Percentiles rank a stretch among this genome's conserved stretches.
Conservation (phyloP, 352 stramenopile species). For the Globisporangium takayamanum region DNA sequence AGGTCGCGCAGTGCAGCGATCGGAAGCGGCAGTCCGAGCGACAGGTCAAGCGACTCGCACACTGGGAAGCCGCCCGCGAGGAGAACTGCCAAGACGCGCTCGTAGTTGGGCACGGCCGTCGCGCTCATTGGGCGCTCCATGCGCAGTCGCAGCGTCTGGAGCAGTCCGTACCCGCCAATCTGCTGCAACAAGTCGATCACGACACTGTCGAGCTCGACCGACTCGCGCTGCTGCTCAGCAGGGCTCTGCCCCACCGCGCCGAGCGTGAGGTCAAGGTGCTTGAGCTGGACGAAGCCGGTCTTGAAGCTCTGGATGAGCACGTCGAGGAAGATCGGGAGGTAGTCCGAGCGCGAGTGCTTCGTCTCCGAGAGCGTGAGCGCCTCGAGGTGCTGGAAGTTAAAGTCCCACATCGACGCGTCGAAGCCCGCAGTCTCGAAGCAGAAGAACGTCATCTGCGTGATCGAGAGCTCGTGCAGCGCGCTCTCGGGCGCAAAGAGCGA, state of each 20-base stretch:
- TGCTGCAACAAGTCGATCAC: conserved; percentile 20
- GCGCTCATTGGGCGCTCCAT: conserved; percentile 11
- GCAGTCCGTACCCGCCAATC: conserved; percentile 18
- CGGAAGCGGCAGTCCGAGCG: conserved; percentile 18
- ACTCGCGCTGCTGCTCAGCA: background rate
- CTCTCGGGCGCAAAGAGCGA: conserved; percentile 47
- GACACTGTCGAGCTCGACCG: conserved; percentile 9
- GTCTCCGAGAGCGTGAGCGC: conserved; percentile 30
- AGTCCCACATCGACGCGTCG: conserved; percentile 27
- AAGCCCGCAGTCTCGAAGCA: conserved; percentile 9
- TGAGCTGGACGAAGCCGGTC: conserved; percentile 40
- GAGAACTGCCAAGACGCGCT: conserved; percentile 24
- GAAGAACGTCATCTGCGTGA: conserved; percentile 32
- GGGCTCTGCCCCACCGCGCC: background rate
- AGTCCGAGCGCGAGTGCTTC: conserved; percentile 26
- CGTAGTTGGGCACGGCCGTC: conserved; percentile 6
- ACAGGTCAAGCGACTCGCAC: conserved; percentile 38
- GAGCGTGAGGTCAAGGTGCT: conserved; percentile 35
- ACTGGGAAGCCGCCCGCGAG: conserved; percentile 34
- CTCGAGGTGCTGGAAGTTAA: conserved; percentile 40
- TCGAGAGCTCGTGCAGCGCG: conserved; percentile 31
- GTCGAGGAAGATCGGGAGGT: conserved; percentile 29
- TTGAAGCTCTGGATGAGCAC: conserved; percentile 40
- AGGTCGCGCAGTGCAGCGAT: conserved; percentile 14
- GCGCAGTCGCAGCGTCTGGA: conserved; percentile 18